Base-by-base conservation (phyloP, 2,329 filamentous ascomycete genomes). In the Pestalotiopsis sp. region DNA sequence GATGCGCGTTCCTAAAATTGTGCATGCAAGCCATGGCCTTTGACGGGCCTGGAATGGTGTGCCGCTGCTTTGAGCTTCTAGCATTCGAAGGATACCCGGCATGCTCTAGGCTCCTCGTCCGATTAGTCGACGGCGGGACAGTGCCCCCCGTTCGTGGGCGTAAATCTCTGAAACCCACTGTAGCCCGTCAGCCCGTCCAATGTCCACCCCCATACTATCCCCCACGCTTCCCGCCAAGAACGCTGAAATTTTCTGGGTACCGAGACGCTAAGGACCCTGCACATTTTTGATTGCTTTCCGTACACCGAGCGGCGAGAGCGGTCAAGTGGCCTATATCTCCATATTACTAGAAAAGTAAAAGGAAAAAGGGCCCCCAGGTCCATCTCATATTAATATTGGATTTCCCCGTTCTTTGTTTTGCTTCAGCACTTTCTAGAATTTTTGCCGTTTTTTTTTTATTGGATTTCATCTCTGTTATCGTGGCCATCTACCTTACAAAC, bases 161-260 rank as follows among this genome's bases (percentile, higher is more conserved):
- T 13, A 62, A 66, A 66, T 48, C 65, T 66, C 57, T 66, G 65
- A 66, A 66, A 66, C 65, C 39, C 65, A 66, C 39, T n/a, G 39
- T 55, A 55, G 22, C 57, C 30, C 6, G 30, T 35, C 30, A 35
- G 30, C 30, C 30, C 17, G 20, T 20, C 20, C 63, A 56, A 26
- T 52, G 26, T 55, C 64, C 58, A 22, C 24, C 26, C 17, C 20
- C 13, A 38, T 22, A 65, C 6, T 52, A 20, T 66, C 44, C 52
- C 64, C 30, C 24, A 35, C 26, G 55, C n/a, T 55, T 13, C n/a
- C 40, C 22, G 44, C 56, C 56, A 56, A 65, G 52, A 57, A 35
- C 22, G 6, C 40, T 26, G 35, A 17, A 35, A 13, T 65, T 24
- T 17, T 20, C 44, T 26, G 39, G 24, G 63, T 56, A 14, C 24